Conservation (phyloP, 805 yeast species). For the Schwanniomyces vanrijiae region DNA sequence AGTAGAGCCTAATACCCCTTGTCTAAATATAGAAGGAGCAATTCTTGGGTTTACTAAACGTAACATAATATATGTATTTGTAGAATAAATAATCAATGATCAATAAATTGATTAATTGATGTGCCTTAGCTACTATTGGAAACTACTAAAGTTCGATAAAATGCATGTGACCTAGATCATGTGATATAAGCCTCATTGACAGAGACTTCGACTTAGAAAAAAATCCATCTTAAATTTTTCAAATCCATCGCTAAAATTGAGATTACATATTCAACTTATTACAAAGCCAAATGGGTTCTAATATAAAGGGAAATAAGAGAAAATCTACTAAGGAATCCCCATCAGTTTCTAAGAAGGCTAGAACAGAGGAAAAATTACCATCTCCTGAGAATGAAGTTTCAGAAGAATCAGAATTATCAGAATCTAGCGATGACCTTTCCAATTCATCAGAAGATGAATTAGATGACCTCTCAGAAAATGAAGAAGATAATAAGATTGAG, state of each 20-base stretch:
- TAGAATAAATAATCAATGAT: not conserved
- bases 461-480: conserved; percentile 21
- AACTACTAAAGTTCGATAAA: not conserved
- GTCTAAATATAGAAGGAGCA: not conserved
- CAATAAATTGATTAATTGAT: too few relatives aligned
- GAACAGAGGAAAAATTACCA: conserved; percentile 28
- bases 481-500: conserved; percentile 13
- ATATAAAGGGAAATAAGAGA: conserved; percentile 33
- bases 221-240: conserved; percentile 1
- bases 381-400: conserved; percentile 15
- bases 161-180: not conserved
- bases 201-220: not conserved
- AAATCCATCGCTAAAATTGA: not conserved
- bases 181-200: conserved; percentile 1
- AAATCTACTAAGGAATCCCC: conserved; percentile 16
- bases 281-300: conserved; percentile 16
- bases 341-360: conserved; percentile 22
- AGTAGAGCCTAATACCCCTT: not conserved
- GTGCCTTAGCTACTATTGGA: too few relatives aligned
- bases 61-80: not conserved
- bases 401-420: conserved; percentile 11
- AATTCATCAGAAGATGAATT: conserved; percentile 12
- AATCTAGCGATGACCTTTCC: conserved; percentile 8
- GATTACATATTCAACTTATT: not conserved
- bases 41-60: not conserved